phyloP scores from a whole-genome alignment of 2,329 filamentous ascomycete species.

The Pseudocercospora fijiensis region DNA sequence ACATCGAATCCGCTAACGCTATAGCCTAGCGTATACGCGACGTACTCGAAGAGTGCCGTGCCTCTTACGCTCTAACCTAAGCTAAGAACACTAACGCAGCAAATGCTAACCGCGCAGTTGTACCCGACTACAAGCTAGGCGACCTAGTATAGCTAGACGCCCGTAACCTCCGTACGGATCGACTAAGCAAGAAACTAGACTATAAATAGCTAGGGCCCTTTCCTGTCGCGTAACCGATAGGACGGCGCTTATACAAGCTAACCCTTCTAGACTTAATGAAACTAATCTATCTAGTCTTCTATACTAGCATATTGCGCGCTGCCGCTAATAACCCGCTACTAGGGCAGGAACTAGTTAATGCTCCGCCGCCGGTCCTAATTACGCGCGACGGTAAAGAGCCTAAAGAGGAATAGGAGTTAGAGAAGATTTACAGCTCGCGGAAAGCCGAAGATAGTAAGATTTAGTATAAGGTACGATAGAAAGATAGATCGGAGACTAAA shows the following conservation, averaged over 20 bases:
- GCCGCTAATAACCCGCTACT: neutral
- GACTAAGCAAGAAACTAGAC: neutral
- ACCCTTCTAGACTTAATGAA: neutral
- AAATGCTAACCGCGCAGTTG: neutral
- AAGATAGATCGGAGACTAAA: neutral
- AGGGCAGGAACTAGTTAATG: neutral
- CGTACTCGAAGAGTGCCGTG: neutral
- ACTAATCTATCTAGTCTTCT: neutral
- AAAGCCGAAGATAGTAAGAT: too few relatives aligned
- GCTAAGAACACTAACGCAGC: neutral
- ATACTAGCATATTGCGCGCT: neutral
- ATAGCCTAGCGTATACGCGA: neutral
- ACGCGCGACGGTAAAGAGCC: neutral
- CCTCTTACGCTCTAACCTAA: neutral
- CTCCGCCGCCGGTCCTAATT: neutral
- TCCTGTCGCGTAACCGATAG: neutral
- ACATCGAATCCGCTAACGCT: neutral
- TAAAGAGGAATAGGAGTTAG: neutral
- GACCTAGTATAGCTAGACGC: neutral
- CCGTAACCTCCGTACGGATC: neutral
- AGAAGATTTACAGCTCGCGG: too few relatives aligned
- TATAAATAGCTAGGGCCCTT: neutral
- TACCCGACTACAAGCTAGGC: neutral
- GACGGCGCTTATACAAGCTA: neutral
- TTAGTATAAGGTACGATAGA: neutral